Conservation (phyloP, 371 early-diverging fungal species). For the Cladochytrium tenue region DNA sequence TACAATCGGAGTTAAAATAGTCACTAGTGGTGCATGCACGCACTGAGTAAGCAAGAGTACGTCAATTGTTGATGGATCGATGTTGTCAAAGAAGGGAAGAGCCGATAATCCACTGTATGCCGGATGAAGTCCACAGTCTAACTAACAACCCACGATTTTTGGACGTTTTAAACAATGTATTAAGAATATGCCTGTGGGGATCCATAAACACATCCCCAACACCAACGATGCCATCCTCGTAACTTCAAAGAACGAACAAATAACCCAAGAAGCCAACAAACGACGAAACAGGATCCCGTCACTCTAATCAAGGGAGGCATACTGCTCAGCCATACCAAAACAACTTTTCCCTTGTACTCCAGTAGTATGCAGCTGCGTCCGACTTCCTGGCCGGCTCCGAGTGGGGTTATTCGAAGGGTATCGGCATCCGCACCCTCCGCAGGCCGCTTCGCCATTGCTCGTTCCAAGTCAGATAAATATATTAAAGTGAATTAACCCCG, state of each 20-base stretch:
- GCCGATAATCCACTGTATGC: slow-evolving; percentile 95
- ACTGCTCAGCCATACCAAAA: too few species aligned
- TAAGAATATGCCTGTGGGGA: slow-evolving; percentile 9
- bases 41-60: slow-evolving; percentile 96
- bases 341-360: slow-evolving; percentile 93
- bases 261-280: too few species aligned
- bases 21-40: background rate
- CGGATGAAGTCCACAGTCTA: slow-evolving; percentile 99
- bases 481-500: too few species aligned
- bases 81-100: slow-evolving; percentile 97
- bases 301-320: too few species aligned
- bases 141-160: slow-evolving; percentile 51
- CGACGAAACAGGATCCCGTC: too few species aligned
- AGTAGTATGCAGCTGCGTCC: slow-evolving; percentile 97
- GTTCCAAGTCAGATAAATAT: too few species aligned
- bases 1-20: slow-evolving; percentile 25
- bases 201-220: too few species aligned
- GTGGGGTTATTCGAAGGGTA: slow-evolving; percentile 86
- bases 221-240: too few species aligned
- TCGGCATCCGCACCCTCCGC: slow-evolving; percentile 38
- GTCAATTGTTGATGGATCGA: slow-evolving; percentile 94
- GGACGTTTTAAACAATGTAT: slow-evolving; percentile 3
- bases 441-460: too few species aligned
- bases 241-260: too few species aligned
- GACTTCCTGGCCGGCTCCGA: slow-evolving; percentile 99